Evolutionary conservation across 163 green algal genomes (phyloP).

Genomic region (Scenedesmus sp.): DNA sequence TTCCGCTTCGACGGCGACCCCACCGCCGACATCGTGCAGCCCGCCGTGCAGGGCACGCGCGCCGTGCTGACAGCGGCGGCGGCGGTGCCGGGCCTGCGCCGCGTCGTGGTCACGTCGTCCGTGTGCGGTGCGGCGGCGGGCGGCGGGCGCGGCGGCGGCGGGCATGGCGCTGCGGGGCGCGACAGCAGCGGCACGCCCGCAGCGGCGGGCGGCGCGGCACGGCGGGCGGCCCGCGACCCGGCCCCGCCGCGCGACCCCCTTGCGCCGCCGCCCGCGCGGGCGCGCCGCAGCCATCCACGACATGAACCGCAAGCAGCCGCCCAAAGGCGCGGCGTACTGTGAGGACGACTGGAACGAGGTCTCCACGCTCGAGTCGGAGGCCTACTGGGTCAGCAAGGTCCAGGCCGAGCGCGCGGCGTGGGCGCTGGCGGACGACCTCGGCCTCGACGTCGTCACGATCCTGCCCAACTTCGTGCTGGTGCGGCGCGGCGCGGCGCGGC

Average conservation of each 20-base stretch:
- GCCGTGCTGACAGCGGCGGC: conserved; percentile 66
- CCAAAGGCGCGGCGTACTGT: conserved; percentile 56
- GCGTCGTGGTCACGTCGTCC: conserved; percentile 83
- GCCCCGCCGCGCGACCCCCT: no score
- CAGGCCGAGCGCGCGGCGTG: conserved; percentile 72
- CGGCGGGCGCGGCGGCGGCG: no score
- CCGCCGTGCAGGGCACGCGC: conserved; percentile 74
- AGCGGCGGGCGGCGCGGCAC: no score
- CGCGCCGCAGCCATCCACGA: conserved; percentile 72
- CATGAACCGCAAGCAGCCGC: conserved; percentile 52
- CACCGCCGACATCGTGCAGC: conserved; percentile 67
- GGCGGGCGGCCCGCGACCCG: no score
- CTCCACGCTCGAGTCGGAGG: conserved; percentile 61
- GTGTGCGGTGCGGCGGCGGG: conserved; percentile 68
- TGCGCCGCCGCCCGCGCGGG: no score
- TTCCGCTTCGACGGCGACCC: conserved; percentile 65
- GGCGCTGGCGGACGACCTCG: conserved; percentile 60
- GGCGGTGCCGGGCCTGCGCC: conserved; percentile 47
- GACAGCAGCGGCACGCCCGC: no score
- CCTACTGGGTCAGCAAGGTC: conserved; percentile 82
- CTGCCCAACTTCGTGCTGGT: conserved; percentile 84
- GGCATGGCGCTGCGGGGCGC: no score
- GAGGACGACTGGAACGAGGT: conserved; percentile 83
- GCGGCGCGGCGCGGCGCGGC: no score
- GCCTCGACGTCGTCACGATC: conserved; percentile 78